Evolutionary conservation across 345 rosid species (phyloP).

Genomic region (Balakata baccata): DNA sequence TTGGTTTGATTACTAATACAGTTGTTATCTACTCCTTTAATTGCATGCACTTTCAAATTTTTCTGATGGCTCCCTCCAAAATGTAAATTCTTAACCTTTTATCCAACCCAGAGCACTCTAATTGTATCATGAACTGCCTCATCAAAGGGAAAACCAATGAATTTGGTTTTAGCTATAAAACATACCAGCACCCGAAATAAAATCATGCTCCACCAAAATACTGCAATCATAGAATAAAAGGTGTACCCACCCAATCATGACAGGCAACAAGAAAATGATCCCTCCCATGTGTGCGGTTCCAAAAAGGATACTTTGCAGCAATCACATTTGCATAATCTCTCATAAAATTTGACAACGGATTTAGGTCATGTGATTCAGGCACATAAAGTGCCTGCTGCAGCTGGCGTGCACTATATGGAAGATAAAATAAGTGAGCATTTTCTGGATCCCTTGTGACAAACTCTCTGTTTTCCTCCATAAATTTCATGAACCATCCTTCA

Average conservation of each 20-base stretch:
- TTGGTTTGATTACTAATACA: too few species aligned
- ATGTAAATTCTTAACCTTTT: too few species aligned
- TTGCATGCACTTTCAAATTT: too few species aligned
- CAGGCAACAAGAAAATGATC: slow-evolving; percentile 97
- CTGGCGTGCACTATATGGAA: slow-evolving; percentile 83
- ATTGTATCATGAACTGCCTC: too few species aligned
- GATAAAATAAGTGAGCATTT: slow-evolving; percentile 84
- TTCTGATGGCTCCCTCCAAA: too few species aligned
- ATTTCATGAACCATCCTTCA: slow-evolving; percentile 97
- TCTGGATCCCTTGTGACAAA: slow-evolving; percentile 73
- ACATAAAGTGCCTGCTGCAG: slow-evolving; percentile 53
- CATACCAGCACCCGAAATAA: too few species aligned
- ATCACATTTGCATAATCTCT: slow-evolving; percentile 62
- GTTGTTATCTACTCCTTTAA: too few species aligned
- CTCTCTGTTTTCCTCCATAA: slow-evolving; percentile 62
- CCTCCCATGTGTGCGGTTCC: slow-evolving; percentile 86
- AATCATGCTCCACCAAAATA: neutral
- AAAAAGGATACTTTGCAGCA: slow-evolving; percentile 74
- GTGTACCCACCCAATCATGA: slow-evolving; percentile 82
- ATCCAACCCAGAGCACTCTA: too few species aligned
- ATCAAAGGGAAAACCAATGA: too few species aligned
- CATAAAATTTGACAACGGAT: slow-evolving; percentile 54
- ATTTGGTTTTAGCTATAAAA: too few species aligned
- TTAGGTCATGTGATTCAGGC: slow-evolving; percentile 64
- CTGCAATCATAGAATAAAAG: neutral